These are phyloP conservation scores for Cerioporus squamosus DNA, from an alignment of 1,284 basidiomycete genomes.

Conservation along the genomic window DNA sequence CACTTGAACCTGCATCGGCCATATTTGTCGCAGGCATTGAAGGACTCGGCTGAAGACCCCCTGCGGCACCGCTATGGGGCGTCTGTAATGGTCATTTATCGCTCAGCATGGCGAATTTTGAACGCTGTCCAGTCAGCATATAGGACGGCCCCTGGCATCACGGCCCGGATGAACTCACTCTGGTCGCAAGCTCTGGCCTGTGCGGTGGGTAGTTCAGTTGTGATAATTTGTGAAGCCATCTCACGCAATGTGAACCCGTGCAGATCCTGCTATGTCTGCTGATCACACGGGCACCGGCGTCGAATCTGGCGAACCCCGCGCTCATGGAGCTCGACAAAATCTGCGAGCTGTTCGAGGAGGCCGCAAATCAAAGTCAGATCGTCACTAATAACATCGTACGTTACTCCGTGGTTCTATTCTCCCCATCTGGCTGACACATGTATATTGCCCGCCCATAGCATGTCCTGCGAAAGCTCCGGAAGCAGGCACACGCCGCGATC, in stretches of 20 bases:
- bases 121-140: slow-evolving; percentile 50
- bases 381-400: slow-evolving; percentile 56
- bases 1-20: slow-evolving; percentile 69
- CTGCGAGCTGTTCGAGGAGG: slow-evolving; percentile 54
- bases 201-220: slow-evolving; percentile 48
- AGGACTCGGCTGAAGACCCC: slow-evolving; percentile 58
- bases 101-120: slow-evolving; percentile 68
- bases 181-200: slow-evolving; percentile 69
- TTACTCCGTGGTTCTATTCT: neutral
- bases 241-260: neutral
- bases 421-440: no score
- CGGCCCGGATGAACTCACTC: slow-evolving; percentile 51
- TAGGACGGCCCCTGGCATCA: slow-evolving; percentile 41
- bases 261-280: slow-evolving; percentile 74
- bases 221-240: neutral
- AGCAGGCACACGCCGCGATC: slow-evolving; percentile 56
- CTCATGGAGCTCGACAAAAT: slow-evolving; percentile 60
- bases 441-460: no score
- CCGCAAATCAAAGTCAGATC: slow-evolving; percentile 47
- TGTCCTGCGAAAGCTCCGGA: slow-evolving; percentile 52
- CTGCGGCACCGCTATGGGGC: slow-evolving; percentile 64
- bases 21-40: slow-evolving; percentile 70
- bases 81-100: slow-evolving; percentile 73
- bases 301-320: slow-evolving; percentile 56
- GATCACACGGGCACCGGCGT: slow-evolving; percentile 59